phyloP scores from a whole-genome alignment of 1,284 basidiomycete species.

The Microstroma glucosiphilum region DNA sequence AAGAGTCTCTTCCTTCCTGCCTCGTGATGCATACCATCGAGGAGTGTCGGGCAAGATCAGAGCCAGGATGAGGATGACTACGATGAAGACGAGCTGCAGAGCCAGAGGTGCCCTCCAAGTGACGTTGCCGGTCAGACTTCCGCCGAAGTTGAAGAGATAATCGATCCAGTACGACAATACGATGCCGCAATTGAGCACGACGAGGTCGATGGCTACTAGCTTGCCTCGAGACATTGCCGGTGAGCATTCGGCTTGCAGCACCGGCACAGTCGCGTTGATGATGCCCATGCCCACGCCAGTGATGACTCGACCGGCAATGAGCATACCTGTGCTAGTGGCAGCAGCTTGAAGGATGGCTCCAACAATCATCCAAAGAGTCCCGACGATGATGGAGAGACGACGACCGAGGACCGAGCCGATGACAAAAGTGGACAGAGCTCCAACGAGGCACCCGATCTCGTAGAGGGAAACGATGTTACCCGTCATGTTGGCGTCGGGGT shows the following conservation, averaged over 20 bases:
- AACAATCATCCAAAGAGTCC: not conserved
- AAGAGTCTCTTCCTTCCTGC: constrained; percentile 5
- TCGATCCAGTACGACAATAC: constrained; percentile 10
- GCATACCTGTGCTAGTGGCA: not conserved
- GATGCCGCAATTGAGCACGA: constrained; percentile 9
- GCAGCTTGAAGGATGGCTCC: not conserved
- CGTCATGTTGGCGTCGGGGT: constrained; percentile 25
- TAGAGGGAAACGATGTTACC: constrained; percentile 24
- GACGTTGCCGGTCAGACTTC: not conserved
- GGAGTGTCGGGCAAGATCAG: constrained; percentile 8
- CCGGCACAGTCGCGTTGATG: constrained; percentile 9
- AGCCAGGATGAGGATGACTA: not conserved
- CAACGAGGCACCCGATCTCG: constrained; percentile 11
- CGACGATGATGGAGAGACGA: constrained; percentile 5
- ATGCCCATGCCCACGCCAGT: not conserved
- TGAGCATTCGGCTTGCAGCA: constrained; percentile 5
- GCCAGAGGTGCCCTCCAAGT: constrained; percentile 6
- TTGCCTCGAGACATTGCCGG: constrained; percentile 7
- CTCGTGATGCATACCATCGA: constrained; percentile 1
- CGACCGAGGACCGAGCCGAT: constrained; percentile 5
- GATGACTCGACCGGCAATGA: not conserved
- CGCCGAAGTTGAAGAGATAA: constrained; percentile 10
- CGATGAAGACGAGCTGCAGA: constrained; percentile 9
- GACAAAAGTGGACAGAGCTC: constrained; percentile 10
- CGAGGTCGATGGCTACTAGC: constrained; percentile 6